Conservation (phyloP, 208 protist genomes). For the Endotrypanum monterogeii region DNA sequence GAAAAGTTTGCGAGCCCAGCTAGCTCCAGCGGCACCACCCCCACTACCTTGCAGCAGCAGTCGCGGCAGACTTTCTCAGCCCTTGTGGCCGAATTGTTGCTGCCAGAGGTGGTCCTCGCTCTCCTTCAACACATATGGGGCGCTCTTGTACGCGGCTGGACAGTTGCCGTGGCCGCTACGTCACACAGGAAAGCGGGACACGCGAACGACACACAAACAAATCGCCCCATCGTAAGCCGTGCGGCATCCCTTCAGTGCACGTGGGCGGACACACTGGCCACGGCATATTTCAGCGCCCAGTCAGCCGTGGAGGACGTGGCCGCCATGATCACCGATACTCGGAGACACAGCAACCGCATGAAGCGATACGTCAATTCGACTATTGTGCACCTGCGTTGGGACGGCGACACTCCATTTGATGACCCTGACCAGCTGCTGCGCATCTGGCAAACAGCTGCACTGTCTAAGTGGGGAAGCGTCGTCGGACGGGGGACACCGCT, state of each 20-base stretch:
- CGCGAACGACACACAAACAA: not conserved
- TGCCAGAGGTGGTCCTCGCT: conserved; percentile 24
- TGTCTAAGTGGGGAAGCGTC: not conserved
- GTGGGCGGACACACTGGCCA: not conserved
- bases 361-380: not conserved
- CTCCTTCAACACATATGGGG: conserved; percentile 3
- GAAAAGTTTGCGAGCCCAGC: not conserved
- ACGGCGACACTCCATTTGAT: not conserved
- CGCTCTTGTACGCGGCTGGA: conserved; percentile 1
- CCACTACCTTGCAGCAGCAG: not conserved
- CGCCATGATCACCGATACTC: not conserved
- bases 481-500: not conserved
- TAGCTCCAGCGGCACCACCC: not conserved
- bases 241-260: not conserved
- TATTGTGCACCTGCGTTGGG: not conserved
- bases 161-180: not conserved
- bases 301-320: not conserved
- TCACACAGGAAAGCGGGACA: not conserved
- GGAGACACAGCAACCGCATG: not conserved
- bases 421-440: not conserved
- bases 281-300: not conserved
- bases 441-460: not conserved
- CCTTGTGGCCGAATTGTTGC: conserved; percentile 23
- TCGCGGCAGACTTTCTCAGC: conserved; percentile 12
- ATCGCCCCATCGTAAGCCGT: no score